Evolutionary conservation across 1,284 basidiomycete genomes (phyloP).

Genomic region (Marasmius sp.): DNA sequence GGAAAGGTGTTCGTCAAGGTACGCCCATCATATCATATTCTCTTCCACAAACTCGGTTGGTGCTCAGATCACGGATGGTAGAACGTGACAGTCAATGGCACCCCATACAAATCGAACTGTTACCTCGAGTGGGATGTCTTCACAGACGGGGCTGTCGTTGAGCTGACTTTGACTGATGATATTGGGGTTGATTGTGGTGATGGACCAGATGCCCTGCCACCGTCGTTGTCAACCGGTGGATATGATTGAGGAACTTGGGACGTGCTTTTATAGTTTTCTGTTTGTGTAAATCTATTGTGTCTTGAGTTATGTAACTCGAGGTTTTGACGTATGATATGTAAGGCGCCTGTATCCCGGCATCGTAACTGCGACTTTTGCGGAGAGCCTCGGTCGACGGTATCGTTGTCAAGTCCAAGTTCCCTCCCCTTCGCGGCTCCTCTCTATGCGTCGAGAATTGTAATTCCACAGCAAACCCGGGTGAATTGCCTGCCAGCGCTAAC

Average conservation of each 20-base stretch:
- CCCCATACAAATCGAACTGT: conserved; percentile 42
- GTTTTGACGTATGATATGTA: no score
- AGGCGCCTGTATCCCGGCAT: no score
- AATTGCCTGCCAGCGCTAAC: no score
- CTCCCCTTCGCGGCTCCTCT: no score
- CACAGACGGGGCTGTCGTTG: conserved; percentile 34
- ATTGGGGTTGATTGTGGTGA: conserved; percentile 34
- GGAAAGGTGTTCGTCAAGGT: conserved; percentile 14
- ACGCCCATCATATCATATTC: not conserved
- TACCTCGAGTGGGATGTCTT: conserved; percentile 47
- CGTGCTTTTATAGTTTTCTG: not conserved
- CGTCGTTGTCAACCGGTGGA: conserved; percentile 45
- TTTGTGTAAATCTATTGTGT: no score
- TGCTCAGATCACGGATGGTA: not conserved
- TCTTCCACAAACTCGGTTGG: not conserved
- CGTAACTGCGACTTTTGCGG: no score
- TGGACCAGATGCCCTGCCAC: conserved; percentile 33
- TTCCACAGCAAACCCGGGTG: no score
- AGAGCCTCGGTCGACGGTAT: no score
- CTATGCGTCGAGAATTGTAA: no score
- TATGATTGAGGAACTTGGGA: conserved; percentile 16
- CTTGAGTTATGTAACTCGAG: no score
- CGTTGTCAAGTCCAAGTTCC: no score
- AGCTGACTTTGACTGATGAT: conserved; percentile 39
- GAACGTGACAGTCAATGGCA: conserved; percentile 26